Evolutionary conservation across 495 filamentous ascomycete species (phyloP).

Genomic region (Lichenothelia convexa): DNA sequence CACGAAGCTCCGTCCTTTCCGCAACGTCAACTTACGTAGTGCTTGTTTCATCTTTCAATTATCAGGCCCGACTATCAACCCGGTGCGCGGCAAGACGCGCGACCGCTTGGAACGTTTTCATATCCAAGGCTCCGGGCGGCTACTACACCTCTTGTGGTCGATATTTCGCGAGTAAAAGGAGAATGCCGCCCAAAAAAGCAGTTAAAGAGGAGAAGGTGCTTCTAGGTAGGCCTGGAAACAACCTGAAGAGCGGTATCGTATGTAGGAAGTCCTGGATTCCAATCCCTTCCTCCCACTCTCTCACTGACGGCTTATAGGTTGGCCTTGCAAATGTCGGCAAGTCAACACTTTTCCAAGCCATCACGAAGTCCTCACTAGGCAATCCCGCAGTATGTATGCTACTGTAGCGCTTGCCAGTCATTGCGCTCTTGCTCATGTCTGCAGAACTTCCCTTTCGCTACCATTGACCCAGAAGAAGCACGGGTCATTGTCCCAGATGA

Average conservation of each 20-base stretch:
- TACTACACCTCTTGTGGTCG: no score
- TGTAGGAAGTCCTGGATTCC: constrained; percentile 32
- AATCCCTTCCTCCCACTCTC: constrained; percentile 8
- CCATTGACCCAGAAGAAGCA: constrained; percentile 96
- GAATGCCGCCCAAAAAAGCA: constrained; percentile 62
- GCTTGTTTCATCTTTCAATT: no score
- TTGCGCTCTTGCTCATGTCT: no score
- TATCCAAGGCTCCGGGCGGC: no score
- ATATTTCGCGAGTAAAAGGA: constrained; percentile 33
- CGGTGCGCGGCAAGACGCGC: no score
- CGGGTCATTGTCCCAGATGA: constrained; percentile 95
- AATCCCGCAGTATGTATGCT: constrained; percentile 92
- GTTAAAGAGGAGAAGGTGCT: constrained; percentile 59
- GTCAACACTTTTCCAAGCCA: constrained; percentile 98
- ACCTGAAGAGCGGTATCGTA: constrained; percentile 98
- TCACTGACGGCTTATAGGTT: constrained; percentile 40
- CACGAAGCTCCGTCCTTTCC: no score
- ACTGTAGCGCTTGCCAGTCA: no score
- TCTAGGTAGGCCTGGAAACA: constrained; percentile 92
- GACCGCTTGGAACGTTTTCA: no score
- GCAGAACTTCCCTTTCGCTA: constrained; percentile 96
- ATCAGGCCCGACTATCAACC: no score
- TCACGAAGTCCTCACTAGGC: constrained; percentile 92
- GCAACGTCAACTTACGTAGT: no score
- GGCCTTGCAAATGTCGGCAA: constrained; percentile 99